Conservation (phyloP, 768 basidiomycete genomes). For the Gloeostereum incarnatum region DNA sequence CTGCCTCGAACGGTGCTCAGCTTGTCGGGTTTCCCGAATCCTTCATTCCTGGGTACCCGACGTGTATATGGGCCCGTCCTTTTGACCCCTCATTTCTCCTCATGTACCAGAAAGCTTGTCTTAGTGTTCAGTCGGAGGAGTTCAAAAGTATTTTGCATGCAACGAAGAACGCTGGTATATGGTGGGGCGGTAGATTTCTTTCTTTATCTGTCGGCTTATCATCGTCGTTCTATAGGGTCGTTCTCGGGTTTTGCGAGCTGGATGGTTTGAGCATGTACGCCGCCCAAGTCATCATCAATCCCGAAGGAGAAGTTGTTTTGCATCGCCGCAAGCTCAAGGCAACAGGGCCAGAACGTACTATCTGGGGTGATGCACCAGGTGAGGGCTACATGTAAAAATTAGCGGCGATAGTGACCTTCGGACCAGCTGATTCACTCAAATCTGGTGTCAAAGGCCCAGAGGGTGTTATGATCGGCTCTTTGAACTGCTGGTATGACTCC, state of each 20-base stretch:
- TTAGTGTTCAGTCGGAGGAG: slow-evolving; percentile 7
- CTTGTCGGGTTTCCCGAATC: slow-evolving; percentile 13
- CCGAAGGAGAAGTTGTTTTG: slow-evolving; percentile 9
- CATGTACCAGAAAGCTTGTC: slow-evolving; percentile 9
- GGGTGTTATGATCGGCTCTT: slow-evolving; percentile 5
- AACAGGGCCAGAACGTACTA: slow-evolving; percentile 12
- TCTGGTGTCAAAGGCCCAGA: slow-evolving; percentile 9
- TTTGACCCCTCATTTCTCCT: slow-evolving; percentile 9
- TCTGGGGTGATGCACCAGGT: slow-evolving; percentile 13
- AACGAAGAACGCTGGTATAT: slow-evolving; percentile 10
- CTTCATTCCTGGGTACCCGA: slow-evolving; percentile 13
- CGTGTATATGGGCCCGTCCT: slow-evolving; percentile 10
- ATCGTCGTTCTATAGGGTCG: slow-evolving; percentile 8
- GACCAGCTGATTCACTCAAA: slow-evolving; percentile 8
- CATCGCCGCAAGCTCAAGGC: slow-evolving; percentile 13
- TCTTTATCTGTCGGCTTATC: not conserved
- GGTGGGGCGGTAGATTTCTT: slow-evolving; percentile 7
- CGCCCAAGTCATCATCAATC: slow-evolving; percentile 9
- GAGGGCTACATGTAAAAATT: not conserved
- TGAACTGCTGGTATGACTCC: slow-evolving; percentile 10
- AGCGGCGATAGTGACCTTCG: not conserved
- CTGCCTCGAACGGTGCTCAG: slow-evolving; percentile 11
- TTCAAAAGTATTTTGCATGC: slow-evolving; percentile 9
- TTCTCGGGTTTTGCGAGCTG: slow-evolving; percentile 10
- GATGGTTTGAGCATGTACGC: slow-evolving; percentile 12